Base-by-base conservation (phyloP, 2,329 filamentous ascomycete species). In the Fusarium albidum region DNA sequence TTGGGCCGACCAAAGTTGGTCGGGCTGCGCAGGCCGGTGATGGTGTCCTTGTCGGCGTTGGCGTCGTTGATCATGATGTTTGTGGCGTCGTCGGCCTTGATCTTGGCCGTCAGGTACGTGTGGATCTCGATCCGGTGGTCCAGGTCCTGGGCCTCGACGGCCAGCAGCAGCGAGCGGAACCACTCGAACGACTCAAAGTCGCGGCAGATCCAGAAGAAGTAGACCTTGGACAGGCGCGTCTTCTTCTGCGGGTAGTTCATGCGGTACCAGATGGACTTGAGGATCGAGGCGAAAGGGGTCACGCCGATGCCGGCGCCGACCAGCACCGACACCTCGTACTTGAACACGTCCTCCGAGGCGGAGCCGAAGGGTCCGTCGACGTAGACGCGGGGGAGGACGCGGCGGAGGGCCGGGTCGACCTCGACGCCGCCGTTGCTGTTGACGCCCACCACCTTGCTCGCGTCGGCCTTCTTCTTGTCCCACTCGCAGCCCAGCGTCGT, bases 31-130 rank as follows among this genome's bases (percentile, higher is more conserved):
- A 95, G 82, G 48, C 91, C 91, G 1, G 91, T 95, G 70, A 95
- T 93, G 66, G 90, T 86, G 71, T 95, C 90, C 73, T 89, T 89
- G 71, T 94, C 89, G 62, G 89, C 88, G 69, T 92, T 91, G 71
- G 88, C 90, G 66, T 93, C 90, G 77, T 94, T 93, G 80, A 94
- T 92, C 90, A 94, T 94, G 77, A 95, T 94, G 76, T 95, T 94
- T 38, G 90, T 92, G 42, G 90, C 90, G 69, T 94, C 91, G 71
- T 93, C 90, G 21, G 85, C 83, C 78, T 92, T 92, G 77, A 94
- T 92, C 79, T 90, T 92, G 67, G 90, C 91, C 3, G 91, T 95
- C 51, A 96, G 82, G 72, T 95, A 96, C 1, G 90, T 92, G 75
- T 95, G 91, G 55, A 96, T 95, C 75, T 96, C 91, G 73, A 96